Conservation (phyloP, 768 basidiomycete genomes). For the Rhizopogon roseolus region DNA sequence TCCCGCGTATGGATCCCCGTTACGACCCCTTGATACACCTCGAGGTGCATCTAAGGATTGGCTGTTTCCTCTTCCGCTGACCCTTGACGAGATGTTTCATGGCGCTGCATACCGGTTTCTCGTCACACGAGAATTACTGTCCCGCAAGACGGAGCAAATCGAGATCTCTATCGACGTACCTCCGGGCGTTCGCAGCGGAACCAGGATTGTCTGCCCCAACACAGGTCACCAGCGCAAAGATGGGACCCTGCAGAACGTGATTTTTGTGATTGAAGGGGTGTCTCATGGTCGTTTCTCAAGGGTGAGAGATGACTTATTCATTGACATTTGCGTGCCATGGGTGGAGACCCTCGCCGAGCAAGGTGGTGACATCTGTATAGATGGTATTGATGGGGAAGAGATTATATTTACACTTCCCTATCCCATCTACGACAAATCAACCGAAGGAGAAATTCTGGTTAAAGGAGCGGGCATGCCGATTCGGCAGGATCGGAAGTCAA, state of each 20-base stretch:
- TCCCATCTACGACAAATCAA: constrained; percentile 40
- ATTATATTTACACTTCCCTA: constrained; percentile 49
- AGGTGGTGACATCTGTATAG: constrained; percentile 46
- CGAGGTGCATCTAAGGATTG: constrained; percentile 50
- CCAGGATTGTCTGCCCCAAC: constrained; percentile 54
- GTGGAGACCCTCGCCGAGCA: constrained; percentile 40
- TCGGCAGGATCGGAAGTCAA: constrained; percentile 42
- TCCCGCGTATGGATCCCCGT: constrained; percentile 30
- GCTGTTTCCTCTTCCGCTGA: constrained; percentile 59
- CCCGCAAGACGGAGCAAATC: constrained; percentile 45
- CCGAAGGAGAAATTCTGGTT: constrained; percentile 46
- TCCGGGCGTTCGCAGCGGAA: constrained; percentile 57
- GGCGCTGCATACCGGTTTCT: constrained; percentile 55
- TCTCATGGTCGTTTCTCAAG: constrained; percentile 55
- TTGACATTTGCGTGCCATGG: constrained; percentile 55
- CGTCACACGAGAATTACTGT: constrained; percentile 51
- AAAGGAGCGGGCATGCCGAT: constrained; percentile 70
- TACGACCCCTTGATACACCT: constrained; percentile 35
- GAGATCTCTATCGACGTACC: constrained; percentile 58
- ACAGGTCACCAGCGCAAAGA: constrained; percentile 62
- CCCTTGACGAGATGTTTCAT: constrained; percentile 56
- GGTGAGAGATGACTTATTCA: constrained; percentile 50
- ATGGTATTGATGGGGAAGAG: constrained; percentile 55
- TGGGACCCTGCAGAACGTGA: constrained; percentile 57
- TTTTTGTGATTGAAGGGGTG: constrained; percentile 59